Evolutionary conservation across 352 stramenopile genomes (phyloP).

Genomic region (Plasmopara muralis): DNA sequence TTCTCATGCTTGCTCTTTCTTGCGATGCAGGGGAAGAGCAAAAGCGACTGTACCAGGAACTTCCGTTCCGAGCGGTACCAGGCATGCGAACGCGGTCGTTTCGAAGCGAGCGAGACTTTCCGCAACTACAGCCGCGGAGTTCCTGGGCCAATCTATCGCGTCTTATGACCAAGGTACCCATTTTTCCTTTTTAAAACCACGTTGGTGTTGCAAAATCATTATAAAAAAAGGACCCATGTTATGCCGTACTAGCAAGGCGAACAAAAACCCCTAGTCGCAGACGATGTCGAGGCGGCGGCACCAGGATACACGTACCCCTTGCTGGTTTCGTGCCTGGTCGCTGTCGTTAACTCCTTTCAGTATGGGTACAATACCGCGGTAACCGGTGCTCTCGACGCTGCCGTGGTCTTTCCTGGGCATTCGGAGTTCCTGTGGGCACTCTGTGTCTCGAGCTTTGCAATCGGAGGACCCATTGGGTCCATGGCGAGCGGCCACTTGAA

Average conservation of each 20-base stretch:
- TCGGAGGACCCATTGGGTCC: conserved; percentile 55
- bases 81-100: conserved; percentile 64
- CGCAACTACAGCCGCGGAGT: conserved; percentile 41
- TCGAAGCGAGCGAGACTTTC: conserved; percentile 52
- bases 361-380: conserved; percentile 75
- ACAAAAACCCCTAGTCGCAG: conserved; percentile 37
- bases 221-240: background rate
- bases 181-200: background rate
- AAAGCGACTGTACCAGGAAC: conserved; percentile 60
- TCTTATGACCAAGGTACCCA: conserved; percentile 28
- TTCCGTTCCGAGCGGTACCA: conserved; percentile 52
- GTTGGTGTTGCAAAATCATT: background rate
- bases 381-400: conserved; percentile 45
- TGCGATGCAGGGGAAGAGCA: conserved; percentile 47
- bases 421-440: conserved; percentile 52
- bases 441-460: conserved; percentile 53
- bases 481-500: conserved; percentile 43
- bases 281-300: conserved; percentile 33
- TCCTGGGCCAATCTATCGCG: conserved; percentile 50
- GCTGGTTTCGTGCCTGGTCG: conserved; percentile 49
- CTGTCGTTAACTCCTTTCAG: conserved; percentile 57
- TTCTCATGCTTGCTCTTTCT: background rate
- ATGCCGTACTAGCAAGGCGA: conserved; percentile 37
- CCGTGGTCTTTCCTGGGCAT: conserved; percentile 50
- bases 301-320: conserved; percentile 58